Evolutionary conservation across 305 asterid species (phyloP).

Genomic region (Solanum hybrid): DNA sequence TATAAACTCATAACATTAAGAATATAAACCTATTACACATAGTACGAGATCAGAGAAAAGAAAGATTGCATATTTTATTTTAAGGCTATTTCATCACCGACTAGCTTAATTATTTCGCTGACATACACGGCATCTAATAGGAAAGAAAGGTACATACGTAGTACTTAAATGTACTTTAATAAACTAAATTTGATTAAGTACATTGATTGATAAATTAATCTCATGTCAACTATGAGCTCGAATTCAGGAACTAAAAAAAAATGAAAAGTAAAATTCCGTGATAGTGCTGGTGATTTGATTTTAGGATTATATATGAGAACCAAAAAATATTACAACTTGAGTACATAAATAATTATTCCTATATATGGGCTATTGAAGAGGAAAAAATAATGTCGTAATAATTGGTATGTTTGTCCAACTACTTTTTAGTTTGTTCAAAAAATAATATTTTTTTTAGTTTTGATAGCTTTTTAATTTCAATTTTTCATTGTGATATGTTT

Average conservation of each 20-base stretch:
- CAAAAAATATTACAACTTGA: neutral
- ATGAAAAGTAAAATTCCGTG: neutral
- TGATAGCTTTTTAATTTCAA: no score
- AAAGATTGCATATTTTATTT: neutral
- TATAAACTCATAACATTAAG: no score
- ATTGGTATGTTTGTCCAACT: neutral
- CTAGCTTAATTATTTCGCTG: neutral
- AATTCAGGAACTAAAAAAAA: neutral
- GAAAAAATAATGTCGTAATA: neutral
- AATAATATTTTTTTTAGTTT: no score
- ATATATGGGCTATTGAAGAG: neutral
- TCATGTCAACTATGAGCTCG: neutral
- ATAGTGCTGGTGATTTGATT: neutral
- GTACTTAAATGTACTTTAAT: neutral
- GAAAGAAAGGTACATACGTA: neutral
- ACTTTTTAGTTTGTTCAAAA: no score
- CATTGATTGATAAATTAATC: neutral
- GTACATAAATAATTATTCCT: neutral
- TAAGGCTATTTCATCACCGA: neutral
- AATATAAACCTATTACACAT: no score
- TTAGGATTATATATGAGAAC: neutral
- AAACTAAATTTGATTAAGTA: neutral
- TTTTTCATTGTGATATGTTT: no score
- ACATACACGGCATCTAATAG: neutral
- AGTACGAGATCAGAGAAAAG: no score